Conservation (phyloP, 1,284 basidiomycete genomes). For the Leccinum griseonigrum region DNA sequence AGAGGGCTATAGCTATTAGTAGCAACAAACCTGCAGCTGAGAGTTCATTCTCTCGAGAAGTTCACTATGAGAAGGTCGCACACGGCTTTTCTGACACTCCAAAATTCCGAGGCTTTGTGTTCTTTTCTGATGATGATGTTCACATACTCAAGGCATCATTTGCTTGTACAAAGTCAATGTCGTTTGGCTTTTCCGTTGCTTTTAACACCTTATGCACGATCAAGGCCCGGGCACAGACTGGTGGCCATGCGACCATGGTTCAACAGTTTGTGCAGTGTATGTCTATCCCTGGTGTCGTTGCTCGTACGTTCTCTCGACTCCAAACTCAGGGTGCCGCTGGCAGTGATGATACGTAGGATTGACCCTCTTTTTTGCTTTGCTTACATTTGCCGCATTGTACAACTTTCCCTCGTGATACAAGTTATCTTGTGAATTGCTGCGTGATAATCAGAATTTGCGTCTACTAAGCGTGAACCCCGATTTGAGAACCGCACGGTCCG, state of each 20-base stretch:
- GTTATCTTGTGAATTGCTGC: background rate
- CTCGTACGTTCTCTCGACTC: constrained; percentile 22
- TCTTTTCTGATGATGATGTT: constrained; percentile 34
- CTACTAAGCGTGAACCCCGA: background rate
- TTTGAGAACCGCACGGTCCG: background rate
- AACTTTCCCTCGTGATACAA: background rate
- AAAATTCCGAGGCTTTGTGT: constrained; percentile 15
- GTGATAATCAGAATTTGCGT: background rate
- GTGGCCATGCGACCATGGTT: constrained; percentile 28
- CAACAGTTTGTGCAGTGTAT: constrained; percentile 28
- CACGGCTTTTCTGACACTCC: constrained; percentile 19
- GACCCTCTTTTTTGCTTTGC: background rate
- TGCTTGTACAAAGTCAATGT: constrained; percentile 33
- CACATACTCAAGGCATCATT: constrained; percentile 49
- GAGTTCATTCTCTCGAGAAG: background rate
- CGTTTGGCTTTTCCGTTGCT: constrained; percentile 47
- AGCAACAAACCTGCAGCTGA: background rate
- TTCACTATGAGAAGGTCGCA: constrained; percentile 11
- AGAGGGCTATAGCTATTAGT: constrained; percentile 3
- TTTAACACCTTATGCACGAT: constrained; percentile 46
- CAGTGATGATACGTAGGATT: constrained; percentile 5
- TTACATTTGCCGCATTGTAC: background rate
- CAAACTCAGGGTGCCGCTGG: background rate
- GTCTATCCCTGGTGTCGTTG: constrained; percentile 18
- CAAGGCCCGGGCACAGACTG: constrained; percentile 38